Percentiles rank a stretch among this genome's conserved stretches.
phyloP scores from a whole-genome alignment of 2,329 filamentous ascomycete genomes.

The Ambrosiella beaveri region DNA sequence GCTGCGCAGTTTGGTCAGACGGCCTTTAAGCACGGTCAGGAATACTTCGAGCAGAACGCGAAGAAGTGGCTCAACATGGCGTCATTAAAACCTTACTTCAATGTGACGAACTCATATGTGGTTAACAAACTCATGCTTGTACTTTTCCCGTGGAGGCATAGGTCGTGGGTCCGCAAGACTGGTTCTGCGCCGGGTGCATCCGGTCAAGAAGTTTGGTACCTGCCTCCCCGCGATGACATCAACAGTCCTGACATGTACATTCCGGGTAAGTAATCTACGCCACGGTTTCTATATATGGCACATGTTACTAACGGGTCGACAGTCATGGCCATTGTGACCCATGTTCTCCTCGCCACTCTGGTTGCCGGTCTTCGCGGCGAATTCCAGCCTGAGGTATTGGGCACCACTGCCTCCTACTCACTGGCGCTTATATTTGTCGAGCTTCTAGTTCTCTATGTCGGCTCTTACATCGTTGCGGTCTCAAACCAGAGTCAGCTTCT shows the following conservation, averaged over 20 bases:
- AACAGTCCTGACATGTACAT: conserved; percentile 99
- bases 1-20: conserved; percentile 87
- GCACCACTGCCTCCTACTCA: conserved; percentile 72
- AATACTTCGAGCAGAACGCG: conserved; percentile 88
- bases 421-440: conserved; percentile 72
- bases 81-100: conserved; percentile 96
- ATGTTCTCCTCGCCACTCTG: conserved; percentile 83
- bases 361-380: conserved; percentile 77
- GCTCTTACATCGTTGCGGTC: conserved; percentile 85
- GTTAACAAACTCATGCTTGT: conserved; percentile 84
- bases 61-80: conserved; percentile 75
- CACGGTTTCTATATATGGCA: background rate
- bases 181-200: conserved; percentile 42
- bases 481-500: conserved; percentile 86
- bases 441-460: conserved; percentile 77
- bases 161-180: conserved; percentile 90
- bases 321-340: conserved; percentile 94
- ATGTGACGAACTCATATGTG: conserved; percentile 95
- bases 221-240: conserved; percentile 84
- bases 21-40: conserved; percentile 77
- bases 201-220: conserved; percentile 58
- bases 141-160: conserved; percentile 93
- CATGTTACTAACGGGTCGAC: background rate
- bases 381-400: conserved; percentile 87
- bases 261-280: conserved; percentile 30